Evolutionary conservation across 1,284 basidiomycete genomes (phyloP).

Genomic region (Melampsora larici-populina): DNA sequence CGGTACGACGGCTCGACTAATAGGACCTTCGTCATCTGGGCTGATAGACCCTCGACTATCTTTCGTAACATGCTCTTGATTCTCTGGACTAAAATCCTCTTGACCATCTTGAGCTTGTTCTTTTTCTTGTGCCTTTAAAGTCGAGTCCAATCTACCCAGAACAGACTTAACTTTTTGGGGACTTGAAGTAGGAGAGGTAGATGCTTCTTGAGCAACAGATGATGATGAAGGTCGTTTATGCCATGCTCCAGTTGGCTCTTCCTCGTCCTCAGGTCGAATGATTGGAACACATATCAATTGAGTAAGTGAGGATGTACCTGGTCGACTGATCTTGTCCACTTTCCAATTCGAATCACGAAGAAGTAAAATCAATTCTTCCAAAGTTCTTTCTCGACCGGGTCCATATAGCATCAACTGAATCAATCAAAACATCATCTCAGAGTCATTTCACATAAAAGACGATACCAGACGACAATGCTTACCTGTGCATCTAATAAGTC

Average conservation of each 20-base stretch:
- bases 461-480: background rate
- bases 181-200: background rate
- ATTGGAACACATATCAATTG: slow-evolving; percentile 30
- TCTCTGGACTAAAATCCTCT: background rate
- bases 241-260: slow-evolving; percentile 21
- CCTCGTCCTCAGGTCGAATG: slow-evolving; percentile 16
- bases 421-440: background rate
- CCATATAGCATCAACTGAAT: slow-evolving; percentile 43
- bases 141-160: background rate
- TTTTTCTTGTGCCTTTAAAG: background rate
- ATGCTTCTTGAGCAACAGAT: background rate
- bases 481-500: slow-evolving; percentile 38
- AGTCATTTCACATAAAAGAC: background rate
- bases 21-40: too few relatives aligned
- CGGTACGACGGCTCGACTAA: too few relatives aligned
- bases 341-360: slow-evolving; percentile 39
- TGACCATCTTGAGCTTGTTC: slow-evolving; percentile 8
- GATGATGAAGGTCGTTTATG: slow-evolving; percentile 6
- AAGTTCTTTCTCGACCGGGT: slow-evolving; percentile 26
- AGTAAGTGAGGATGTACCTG: slow-evolving; percentile 37
- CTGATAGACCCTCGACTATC: too few relatives aligned
- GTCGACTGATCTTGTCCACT: slow-evolving; percentile 31
- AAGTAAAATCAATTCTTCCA: slow-evolving; percentile 35
- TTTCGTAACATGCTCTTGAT: too few relatives aligned
- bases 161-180: background rate